phyloP scores from a whole-genome alignment of 495 filamentous ascomycete genomes.

The Neurospora africana region DNA sequence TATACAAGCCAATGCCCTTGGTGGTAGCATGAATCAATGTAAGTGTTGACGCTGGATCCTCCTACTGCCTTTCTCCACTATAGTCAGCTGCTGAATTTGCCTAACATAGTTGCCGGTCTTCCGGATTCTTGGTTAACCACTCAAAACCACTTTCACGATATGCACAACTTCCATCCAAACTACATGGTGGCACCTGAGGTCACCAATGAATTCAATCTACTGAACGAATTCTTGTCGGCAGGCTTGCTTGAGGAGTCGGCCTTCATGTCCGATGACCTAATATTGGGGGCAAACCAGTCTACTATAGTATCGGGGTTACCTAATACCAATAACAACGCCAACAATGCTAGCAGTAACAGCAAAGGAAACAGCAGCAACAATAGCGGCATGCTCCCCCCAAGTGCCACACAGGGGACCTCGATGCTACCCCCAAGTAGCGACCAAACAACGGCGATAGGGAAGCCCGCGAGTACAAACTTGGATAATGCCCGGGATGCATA shows the following conservation, averaged over 20 bases:
- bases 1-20: constrained; percentile 42
- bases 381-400: constrained; percentile 30
- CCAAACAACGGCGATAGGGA: constrained; percentile 47
- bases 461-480: constrained; percentile 47
- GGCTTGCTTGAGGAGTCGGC: constrained; percentile 73
- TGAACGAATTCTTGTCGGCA: constrained; percentile 90
- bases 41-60: constrained; percentile 37
- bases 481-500: constrained; percentile 85
- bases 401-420: constrained; percentile 25
- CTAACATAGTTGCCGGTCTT: constrained; percentile 34
- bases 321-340: constrained; percentile 18
- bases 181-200: constrained; percentile 96
- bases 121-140: constrained; percentile 47
- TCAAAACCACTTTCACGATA: constrained; percentile 80
- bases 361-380: constrained; percentile 17
- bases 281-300: constrained; percentile 26
- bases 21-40: constrained; percentile 61
- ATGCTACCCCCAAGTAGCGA: constrained; percentile 39
- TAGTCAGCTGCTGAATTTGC: constrained; percentile 27
- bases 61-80: constrained; percentile 12
- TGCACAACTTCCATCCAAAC: constrained; percentile 85
- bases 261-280: constrained; percentile 50
- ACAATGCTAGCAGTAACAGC: constrained; percentile 22
- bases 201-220: constrained; percentile 86
- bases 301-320: constrained; percentile 22